Conservation (phyloP, 441 rosid genomes). For the Melastoma candidum region DNA sequence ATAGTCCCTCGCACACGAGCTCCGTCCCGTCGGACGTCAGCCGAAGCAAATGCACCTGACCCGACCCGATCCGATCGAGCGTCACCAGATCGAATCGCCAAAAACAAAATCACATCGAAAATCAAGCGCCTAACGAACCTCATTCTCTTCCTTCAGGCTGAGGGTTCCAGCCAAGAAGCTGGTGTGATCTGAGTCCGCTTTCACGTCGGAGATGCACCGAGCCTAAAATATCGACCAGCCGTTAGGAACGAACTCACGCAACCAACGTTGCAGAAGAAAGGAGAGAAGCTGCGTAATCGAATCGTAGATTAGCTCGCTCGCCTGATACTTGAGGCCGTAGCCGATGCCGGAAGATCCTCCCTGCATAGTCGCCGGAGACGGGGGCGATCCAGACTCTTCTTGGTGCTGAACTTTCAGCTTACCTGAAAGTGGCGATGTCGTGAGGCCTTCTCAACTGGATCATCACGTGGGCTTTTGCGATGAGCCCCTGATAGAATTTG, state of each 20-base stretch:
- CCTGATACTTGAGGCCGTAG: slow-evolving; percentile 91
- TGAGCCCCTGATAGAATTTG: no score
- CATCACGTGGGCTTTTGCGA: no score
- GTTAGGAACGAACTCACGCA: slow-evolving; percentile 7
- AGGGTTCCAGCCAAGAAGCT: slow-evolving; percentile 89
- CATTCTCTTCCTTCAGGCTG: slow-evolving; percentile 80
- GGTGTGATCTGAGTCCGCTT: slow-evolving; percentile 82
- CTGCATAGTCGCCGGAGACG: slow-evolving; percentile 41
- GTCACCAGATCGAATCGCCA: not conserved
- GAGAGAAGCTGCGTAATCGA: not conserved
- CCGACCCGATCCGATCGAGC: slow-evolving; percentile 13
- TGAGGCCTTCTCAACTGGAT: no score
- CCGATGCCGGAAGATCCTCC: slow-evolving; percentile 85
- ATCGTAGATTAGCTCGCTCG: slow-evolving; percentile 6
- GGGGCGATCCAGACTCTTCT: no score
- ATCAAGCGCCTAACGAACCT: slow-evolving; percentile 27
- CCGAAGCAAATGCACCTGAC: slow-evolving; percentile 83
- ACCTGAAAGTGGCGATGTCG: no score
- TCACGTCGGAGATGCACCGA: slow-evolving; percentile 82
- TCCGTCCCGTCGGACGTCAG: slow-evolving; percentile 81
- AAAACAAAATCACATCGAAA: not conserved
- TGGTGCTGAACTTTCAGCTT: no score
- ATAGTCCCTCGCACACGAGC: slow-evolving; percentile 80
- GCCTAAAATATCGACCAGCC: slow-evolving; percentile 34
- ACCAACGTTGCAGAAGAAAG: not conserved